phyloP scores from a whole-genome alignment of 768 basidiomycete species.

The Hypholoma sublateritium region DNA sequence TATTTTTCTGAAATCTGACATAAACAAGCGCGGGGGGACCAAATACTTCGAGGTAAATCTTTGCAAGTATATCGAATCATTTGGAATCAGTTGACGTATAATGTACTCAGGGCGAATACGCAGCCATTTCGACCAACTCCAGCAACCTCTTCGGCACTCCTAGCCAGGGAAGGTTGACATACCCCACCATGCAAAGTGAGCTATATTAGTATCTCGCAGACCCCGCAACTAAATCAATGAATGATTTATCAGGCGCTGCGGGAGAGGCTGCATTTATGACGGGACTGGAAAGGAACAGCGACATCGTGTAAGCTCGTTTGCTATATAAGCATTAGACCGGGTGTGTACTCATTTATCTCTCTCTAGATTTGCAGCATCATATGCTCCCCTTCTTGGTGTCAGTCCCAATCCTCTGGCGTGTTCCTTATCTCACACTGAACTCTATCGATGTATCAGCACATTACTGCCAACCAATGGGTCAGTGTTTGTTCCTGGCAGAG shows the following conservation, averaged over 20 bases:
- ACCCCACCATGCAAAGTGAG: conserved; percentile 37
- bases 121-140: conserved; percentile 37
- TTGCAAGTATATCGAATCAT: not conserved
- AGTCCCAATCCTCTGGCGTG: conserved; percentile 7
- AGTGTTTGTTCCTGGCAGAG: conserved; percentile 10
- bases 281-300: conserved; percentile 55
- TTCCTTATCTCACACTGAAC: not conserved
- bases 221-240: not conserved
- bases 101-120: conserved; percentile 42
- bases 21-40: conserved; percentile 45
- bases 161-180: conserved; percentile 28
- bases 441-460: conserved; percentile 35
- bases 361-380: conserved; percentile 58
- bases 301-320: conserved; percentile 46
- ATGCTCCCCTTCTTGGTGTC: conserved; percentile 57
- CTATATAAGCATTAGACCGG: not conserved
- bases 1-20: not conserved
- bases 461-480: conserved; percentile 57
- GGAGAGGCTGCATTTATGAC: conserved; percentile 66
- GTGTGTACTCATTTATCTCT: not conserved
- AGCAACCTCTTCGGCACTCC: conserved; percentile 26
- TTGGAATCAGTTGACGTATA: not conserved
- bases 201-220: conserved; percentile 10
- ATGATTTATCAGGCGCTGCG: conserved; percentile 34
- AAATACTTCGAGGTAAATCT: conserved; percentile 44